Conservation (phyloP, 345 rosid species). For the Salix udensis region DNA sequence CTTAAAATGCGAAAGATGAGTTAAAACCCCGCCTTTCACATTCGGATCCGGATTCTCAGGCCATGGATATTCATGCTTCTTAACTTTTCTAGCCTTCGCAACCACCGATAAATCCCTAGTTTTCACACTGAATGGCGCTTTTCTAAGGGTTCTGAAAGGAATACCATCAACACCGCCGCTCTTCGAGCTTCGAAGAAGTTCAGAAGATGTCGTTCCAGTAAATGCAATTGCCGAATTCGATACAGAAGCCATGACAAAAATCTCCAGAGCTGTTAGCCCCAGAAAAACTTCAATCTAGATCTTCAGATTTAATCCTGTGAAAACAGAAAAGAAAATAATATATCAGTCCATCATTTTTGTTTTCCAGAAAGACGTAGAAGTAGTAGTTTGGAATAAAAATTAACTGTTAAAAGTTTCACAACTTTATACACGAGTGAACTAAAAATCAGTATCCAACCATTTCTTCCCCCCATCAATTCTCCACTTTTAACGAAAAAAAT, state of each 20-base stretch:
- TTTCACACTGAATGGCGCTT: slow-evolving; percentile 30
- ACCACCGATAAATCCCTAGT: slow-evolving; percentile 35
- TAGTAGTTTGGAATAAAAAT: neutral
- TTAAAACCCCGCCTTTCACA: slow-evolving; percentile 80
- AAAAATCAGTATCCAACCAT: neutral
- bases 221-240: slow-evolving; percentile 50
- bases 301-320: slow-evolving; percentile 15
- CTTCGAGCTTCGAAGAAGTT: slow-evolving; percentile 68
- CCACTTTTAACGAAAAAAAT: neutral
- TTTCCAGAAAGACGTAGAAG: neutral
- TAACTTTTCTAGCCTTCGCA: slow-evolving; percentile 67
- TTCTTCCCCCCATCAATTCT: neutral
- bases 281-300: slow-evolving; percentile 15
- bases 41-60: slow-evolving; percentile 87
- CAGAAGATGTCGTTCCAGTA: slow-evolving; percentile 54
- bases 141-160: slow-evolving; percentile 54
- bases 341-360: neutral
- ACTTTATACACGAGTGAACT: neutral
- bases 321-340: neutral
- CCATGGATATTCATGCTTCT: slow-evolving; percentile 94
- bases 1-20: slow-evolving; percentile 76
- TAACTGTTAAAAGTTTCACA: neutral
- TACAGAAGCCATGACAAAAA: slow-evolving; percentile 54
- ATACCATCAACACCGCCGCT: slow-evolving; percentile 47
- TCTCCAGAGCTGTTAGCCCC: slow-evolving; percentile 14